Conservation (phyloP, 2,329 filamentous ascomycete genomes). For the Neofusicoccum kwambonambiense region DNA sequence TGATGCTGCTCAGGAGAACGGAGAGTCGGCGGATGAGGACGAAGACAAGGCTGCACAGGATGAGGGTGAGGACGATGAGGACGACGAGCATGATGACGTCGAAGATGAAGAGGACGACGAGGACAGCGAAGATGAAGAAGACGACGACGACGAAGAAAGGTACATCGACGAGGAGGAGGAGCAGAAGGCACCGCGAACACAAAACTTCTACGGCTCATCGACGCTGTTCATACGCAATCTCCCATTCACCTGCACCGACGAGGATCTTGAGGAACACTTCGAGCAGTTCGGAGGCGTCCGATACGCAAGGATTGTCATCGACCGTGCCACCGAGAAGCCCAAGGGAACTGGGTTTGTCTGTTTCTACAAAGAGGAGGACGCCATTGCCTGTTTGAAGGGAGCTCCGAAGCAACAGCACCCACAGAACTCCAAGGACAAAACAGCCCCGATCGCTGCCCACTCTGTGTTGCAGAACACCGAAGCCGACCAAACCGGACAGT, state of each 20-base stretch:
- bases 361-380: constrained; percentile 77
- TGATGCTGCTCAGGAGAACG: constrained; percentile 34
- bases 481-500: constrained; percentile 76
- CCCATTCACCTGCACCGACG: constrained; percentile 83
- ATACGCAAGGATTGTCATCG: constrained; percentile 89
- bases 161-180: constrained; percentile 41
- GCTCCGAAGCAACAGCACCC: constrained; percentile 58
- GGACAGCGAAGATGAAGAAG: constrained; percentile 44
- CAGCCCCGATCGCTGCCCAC: constrained; percentile 53
- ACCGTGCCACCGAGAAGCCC: constrained; percentile 79
- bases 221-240: constrained; percentile 91
- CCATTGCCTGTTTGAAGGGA: constrained; percentile 69
- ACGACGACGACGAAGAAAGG: constrained; percentile 42
- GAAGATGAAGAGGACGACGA: constrained; percentile 43
- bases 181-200: constrained; percentile 10
- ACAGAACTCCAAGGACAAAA: constrained; percentile 35
- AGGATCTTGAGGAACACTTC: constrained; percentile 81
- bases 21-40: constrained; percentile 36
- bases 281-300: constrained; percentile 81
- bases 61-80: constrained; percentile 36
- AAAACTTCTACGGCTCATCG: constrained; percentile 57
- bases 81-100: constrained; percentile 41
- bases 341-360: constrained; percentile 94
- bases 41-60: constrained; percentile 40
- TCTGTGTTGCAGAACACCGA: constrained; percentile 87